Percentiles rank a stretch among this genome's conserved stretches.
Evolutionary conservation across 352 stramenopile species (phyloP).

Genomic region (Phytophthora sojae): DNA sequence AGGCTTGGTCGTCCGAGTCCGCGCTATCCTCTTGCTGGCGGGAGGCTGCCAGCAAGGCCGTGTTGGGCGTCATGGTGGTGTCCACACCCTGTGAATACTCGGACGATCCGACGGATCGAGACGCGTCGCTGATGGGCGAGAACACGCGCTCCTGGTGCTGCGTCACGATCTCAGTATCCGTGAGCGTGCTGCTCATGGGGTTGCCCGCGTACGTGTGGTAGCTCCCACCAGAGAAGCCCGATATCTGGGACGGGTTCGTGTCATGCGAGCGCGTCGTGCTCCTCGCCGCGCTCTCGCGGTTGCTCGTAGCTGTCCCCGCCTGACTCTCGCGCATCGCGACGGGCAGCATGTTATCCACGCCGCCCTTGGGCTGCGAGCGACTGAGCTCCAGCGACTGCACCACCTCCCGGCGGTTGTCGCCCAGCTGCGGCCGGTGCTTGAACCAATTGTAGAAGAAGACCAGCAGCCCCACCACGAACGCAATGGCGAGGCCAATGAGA

Average conservation of each 20-base stretch:
- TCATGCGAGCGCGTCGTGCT: slow-evolving; percentile 36
- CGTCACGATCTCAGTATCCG: slow-evolving; percentile 52
- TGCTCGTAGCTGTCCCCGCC: slow-evolving; percentile 32
- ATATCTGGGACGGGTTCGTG: slow-evolving; percentile 55
- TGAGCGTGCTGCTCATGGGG: slow-evolving; percentile 42
- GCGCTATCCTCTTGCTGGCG: slow-evolving; percentile 16
- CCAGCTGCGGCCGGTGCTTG: slow-evolving; percentile 45
- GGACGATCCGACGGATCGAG: slow-evolving; percentile 34
- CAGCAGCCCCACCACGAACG: slow-evolving; percentile 37
- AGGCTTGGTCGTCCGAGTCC: slow-evolving; percentile 12
- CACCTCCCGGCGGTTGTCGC: slow-evolving; percentile 44
- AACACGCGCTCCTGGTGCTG: slow-evolving; percentile 43
- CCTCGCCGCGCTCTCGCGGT: slow-evolving; percentile 27
- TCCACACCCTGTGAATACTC: slow-evolving; percentile 46
- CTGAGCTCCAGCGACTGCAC: slow-evolving; percentile 35
- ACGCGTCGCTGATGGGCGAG: slow-evolving; percentile 43
- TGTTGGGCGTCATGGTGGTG: slow-evolving; percentile 24
- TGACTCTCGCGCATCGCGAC: slow-evolving; percentile 25
- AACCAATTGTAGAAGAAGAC: slow-evolving; percentile 64
- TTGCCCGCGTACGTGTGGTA: slow-evolving; percentile 54
- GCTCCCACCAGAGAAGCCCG: slow-evolving; percentile 44
- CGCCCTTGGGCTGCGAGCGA: slow-evolving; percentile 40
- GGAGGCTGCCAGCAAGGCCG: slow-evolving; percentile 8
- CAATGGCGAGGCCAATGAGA: slow-evolving; percentile 43
- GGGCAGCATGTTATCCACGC: slow-evolving; percentile 26